phyloP scores from a whole-genome alignment of 2,329 filamentous ascomycete genomes.

The Clathrospora elynae region DNA sequence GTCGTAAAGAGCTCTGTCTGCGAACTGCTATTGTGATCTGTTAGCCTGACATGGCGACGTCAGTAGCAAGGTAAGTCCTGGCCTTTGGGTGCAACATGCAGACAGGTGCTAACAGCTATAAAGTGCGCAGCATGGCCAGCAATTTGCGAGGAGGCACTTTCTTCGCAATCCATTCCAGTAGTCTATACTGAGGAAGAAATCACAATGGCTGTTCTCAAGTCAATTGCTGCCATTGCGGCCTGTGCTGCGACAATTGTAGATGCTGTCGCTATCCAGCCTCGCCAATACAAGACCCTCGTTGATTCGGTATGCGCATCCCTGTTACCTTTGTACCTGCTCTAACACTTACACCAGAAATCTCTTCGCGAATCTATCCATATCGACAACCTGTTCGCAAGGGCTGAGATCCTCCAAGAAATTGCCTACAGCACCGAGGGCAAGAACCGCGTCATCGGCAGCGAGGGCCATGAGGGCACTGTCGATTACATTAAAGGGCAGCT shows the following conservation, averaged over 20 bases:
- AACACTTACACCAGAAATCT: slow-evolving; percentile 19
- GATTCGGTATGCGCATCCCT: slow-evolving; percentile 24
- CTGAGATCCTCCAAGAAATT: slow-evolving; percentile 44
- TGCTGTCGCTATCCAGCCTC: slow-evolving; percentile 30
- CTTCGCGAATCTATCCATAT: slow-evolving; percentile 32
- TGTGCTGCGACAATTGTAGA: slow-evolving; percentile 24
- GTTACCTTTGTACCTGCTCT: neutral
- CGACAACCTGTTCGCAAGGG: slow-evolving; percentile 36
- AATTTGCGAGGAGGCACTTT: slow-evolving; percentile 2
- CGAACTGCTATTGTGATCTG: slow-evolving; percentile 18
- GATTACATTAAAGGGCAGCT: slow-evolving; percentile 44
- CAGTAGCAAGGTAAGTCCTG: slow-evolving; percentile 14
- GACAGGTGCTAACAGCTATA: slow-evolving; percentile 13
- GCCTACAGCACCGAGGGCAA: slow-evolving; percentile 48
- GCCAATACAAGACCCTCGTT: slow-evolving; percentile 32
- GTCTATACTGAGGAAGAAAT: too few species aligned
- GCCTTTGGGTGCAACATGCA: slow-evolving; percentile 13
- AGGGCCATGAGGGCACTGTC: slow-evolving; percentile 49
- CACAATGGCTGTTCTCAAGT: slow-evolving; percentile 28
- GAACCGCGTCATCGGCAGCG: slow-evolving; percentile 50
- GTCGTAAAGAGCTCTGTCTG: slow-evolving; percentile 16
- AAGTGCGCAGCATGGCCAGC: slow-evolving; percentile 14
- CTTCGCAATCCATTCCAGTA: slow-evolving; percentile 1
- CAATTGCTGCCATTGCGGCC: slow-evolving; percentile 30
- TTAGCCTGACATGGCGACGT: slow-evolving; percentile 17